These are phyloP conservation scores for Sphenostylis stenocarpa DNA, from an alignment of 306 rosid species.

Conservation along the genomic window DNA sequence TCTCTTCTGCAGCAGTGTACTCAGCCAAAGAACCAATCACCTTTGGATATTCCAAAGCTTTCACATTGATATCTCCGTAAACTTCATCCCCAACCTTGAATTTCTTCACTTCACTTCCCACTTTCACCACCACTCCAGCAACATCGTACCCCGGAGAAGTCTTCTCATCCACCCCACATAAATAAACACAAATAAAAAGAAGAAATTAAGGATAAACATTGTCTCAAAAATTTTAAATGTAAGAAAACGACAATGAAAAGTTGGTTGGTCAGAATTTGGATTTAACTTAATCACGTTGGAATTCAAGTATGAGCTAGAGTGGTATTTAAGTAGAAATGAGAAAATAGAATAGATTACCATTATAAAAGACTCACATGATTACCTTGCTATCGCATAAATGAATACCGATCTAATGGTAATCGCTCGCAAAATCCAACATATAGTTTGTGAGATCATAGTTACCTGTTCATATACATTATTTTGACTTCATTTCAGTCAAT, in stretches of 20 bases:
- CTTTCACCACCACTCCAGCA: conserved; percentile 66
- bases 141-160: conserved; percentile 58
- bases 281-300: too few species aligned
- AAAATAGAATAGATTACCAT: too few species aligned
- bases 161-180: conserved; percentile 21
- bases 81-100: conserved; percentile 75
- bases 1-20: conserved; percentile 65
- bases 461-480: too few species aligned
- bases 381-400: too few species aligned
- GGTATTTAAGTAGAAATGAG: too few species aligned
- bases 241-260: neutral
- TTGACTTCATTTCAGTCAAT: too few species aligned
- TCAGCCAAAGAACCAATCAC: conserved; percentile 59
- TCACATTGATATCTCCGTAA: conserved; percentile 55
- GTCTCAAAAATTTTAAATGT: neutral
- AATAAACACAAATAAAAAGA: neutral
- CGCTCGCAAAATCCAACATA: too few species aligned
- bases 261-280: too few species aligned
- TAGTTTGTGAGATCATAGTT: too few species aligned
- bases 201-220: neutral
- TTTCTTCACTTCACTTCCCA: conserved; percentile 58
- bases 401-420: too few species aligned
- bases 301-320: too few species aligned
- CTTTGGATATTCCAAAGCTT: conserved; percentile 41
- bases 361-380: too few species aligned